Percentiles rank a stretch among this genome's conserved stretches.
These are phyloP conservation scores for Schizosaccharomyces cryophilus DNA, from an alignment of 805 yeast genomes.

Conservation along the genomic window DNA sequence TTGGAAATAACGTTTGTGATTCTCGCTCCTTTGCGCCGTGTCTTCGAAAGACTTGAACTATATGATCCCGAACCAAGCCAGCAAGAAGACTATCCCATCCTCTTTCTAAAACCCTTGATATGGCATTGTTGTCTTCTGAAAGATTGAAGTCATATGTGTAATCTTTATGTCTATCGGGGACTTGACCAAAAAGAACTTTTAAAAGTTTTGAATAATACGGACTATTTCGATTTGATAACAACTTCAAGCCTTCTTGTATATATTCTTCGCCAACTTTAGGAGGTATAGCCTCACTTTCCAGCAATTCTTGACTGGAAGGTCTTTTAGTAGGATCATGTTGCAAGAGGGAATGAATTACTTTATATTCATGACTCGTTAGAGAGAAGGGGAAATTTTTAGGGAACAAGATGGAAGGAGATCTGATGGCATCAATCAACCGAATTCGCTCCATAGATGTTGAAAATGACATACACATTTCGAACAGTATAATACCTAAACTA, in stretches of 20 bases:
- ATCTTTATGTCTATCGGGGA: slow-evolving; percentile 27
- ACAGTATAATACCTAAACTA: slow-evolving; percentile 79
- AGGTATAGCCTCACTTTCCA: slow-evolving; percentile 66
- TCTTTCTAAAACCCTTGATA: background rate
- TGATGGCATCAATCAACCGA: slow-evolving; percentile 35
- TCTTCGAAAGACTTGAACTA: slow-evolving; percentile 26
- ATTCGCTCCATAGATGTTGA: slow-evolving; percentile 90
- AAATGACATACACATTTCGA: slow-evolving; percentile 74
- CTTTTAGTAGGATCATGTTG: slow-evolving; percentile 58
- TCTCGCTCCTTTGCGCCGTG: slow-evolving; percentile 78
- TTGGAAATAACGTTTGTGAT: slow-evolving; percentile 50
- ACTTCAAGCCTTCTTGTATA: slow-evolving; percentile 65
- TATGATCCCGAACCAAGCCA: slow-evolving; percentile 30
- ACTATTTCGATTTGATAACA: slow-evolving; percentile 51
- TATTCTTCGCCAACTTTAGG: slow-evolving; percentile 75
- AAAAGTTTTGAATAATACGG: slow-evolving; percentile 84
- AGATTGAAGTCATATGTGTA: slow-evolving; percentile 37
- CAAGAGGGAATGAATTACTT: slow-evolving; percentile 39
- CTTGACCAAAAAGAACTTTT: slow-evolving; percentile 67
- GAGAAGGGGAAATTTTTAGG: slow-evolving; percentile 37
- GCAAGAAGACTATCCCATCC: slow-evolving; percentile 10
- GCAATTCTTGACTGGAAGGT: slow-evolving; percentile 53
- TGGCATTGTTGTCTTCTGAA: slow-evolving; percentile 9
- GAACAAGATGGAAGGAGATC: slow-evolving; percentile 36
- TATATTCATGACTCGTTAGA: slow-evolving; percentile 32